These are phyloP conservation scores for Brassica balearica DNA, from an alignment of 441 rosid species.

Conservation along the genomic window DNA sequence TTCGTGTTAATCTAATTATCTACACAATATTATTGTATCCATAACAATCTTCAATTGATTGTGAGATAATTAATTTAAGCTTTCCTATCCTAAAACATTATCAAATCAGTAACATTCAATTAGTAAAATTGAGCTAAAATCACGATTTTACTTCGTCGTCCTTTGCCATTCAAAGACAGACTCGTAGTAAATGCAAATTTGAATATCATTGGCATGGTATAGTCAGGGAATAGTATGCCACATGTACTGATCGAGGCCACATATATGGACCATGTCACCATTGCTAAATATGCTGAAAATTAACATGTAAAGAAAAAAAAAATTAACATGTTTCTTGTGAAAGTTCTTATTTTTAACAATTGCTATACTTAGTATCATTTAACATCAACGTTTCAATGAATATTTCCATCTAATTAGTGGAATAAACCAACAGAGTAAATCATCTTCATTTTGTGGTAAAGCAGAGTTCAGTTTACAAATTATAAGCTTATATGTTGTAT, in stretches of 20 bases:
- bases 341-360: slow-evolving; percentile 8
- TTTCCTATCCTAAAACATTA: not conserved
- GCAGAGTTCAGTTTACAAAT: not conserved
- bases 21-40: slow-evolving; percentile 16
- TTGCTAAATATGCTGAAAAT: slow-evolving; percentile 28
- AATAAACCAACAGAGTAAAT: not conserved
- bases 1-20: slow-evolving; percentile 15
- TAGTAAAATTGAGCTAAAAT: not conserved
- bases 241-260: slow-evolving; percentile 19
- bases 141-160: slow-evolving; percentile 12
- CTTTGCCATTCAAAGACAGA: slow-evolving; percentile 13
- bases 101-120: not conserved
- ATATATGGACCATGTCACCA: slow-evolving; percentile 18
- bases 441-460: not conserved
- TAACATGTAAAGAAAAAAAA: slow-evolving; percentile 14
- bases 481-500: slow-evolving; percentile 3
- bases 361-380: slow-evolving; percentile 16
- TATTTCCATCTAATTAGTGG: not conserved
- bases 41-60: not conserved
- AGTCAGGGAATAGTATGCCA: not conserved
- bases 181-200: slow-evolving; percentile 16
- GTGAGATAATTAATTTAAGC: not conserved
- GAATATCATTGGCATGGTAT: slow-evolving; percentile 13
- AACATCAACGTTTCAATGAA: not conserved
- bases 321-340: slow-evolving; percentile 21